These are phyloP conservation scores for Dendrothele bispora DNA, from an alignment of 768 basidiomycete species.

Conservation along the genomic window DNA sequence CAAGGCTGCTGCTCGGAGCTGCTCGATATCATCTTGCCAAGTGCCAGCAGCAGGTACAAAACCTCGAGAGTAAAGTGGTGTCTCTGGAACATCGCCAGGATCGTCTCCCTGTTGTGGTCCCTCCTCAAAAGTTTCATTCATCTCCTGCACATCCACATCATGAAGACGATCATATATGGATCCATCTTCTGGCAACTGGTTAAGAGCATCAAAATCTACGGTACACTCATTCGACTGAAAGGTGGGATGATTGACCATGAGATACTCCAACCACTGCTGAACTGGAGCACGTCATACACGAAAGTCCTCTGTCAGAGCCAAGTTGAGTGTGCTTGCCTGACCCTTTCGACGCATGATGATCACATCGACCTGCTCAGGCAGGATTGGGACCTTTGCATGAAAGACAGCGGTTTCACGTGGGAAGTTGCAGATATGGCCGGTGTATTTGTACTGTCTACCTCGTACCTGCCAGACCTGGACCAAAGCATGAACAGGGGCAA, in stretches of 20 bases:
- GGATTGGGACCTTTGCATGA: constrained; percentile 8
- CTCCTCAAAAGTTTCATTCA: background rate
- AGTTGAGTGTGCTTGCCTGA: background rate
- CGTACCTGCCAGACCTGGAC: too few species aligned
- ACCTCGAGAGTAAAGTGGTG: background rate
- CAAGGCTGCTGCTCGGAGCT: too few species aligned
- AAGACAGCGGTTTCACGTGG: constrained; percentile 5
- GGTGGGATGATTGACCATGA: too few species aligned
- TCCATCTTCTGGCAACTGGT: too few species aligned
- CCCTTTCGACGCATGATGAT: constrained; percentile 3
- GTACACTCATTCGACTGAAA: background rate
- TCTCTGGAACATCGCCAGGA: background rate
- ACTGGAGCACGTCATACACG: constrained; percentile 3
- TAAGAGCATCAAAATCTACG: too few species aligned
- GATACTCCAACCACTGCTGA: too few species aligned
- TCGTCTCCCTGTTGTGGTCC: background rate
- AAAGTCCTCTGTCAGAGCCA: constrained; percentile 2
- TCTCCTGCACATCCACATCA: too few species aligned
- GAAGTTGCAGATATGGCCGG: too few species aligned
- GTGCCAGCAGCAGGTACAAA: background rate
- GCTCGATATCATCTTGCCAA: background rate
- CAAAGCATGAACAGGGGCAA: too few species aligned
- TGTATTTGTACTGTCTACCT: too few species aligned
- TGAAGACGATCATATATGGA: background rate
- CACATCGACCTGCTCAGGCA: constrained; percentile 11